phyloP scores from a whole-genome alignment of 139 green algal species.

The Limnomonas spitsbergensis region DNA sequence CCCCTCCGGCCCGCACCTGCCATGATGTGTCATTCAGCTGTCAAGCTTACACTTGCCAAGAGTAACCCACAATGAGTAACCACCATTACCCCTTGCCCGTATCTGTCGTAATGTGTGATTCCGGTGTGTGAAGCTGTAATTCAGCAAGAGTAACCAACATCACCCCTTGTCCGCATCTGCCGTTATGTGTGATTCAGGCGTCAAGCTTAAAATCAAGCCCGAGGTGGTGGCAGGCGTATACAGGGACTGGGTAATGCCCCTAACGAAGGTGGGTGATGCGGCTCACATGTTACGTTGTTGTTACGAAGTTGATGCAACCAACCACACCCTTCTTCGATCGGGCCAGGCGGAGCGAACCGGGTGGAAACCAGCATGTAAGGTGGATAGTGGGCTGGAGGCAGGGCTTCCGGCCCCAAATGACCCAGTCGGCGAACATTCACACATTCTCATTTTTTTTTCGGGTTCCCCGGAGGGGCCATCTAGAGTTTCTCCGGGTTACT shows the following conservation, averaged over 20 bases:
- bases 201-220: slow-evolving; percentile 60
- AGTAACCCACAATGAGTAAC: background rate
- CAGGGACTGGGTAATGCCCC: slow-evolving; percentile 88
- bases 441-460: too few species aligned
- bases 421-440: too few species aligned
- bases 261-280: slow-evolving; percentile 95
- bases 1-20: too few species aligned
- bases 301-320: too few species aligned
- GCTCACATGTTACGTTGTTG: too few species aligned
- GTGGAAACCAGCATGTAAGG: too few species aligned
- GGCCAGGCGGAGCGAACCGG: too few species aligned
- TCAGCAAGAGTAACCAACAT: slow-evolving; percentile 1
- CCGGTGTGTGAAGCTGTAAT: background rate
- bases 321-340: too few species aligned
- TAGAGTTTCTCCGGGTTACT: too few species aligned
- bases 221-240: slow-evolving; percentile 84
- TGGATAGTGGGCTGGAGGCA: too few species aligned
- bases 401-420: too few species aligned
- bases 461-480: too few species aligned
- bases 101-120: background rate
- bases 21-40: background rate
- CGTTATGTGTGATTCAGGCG: background rate
- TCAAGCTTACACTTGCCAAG: background rate
- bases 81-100: background rate
- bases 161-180: background rate